These are phyloP conservation scores for Hylodesmum podocarpum DNA, from an alignment of 306 rosid genomes.

Conservation along the genomic window DNA sequence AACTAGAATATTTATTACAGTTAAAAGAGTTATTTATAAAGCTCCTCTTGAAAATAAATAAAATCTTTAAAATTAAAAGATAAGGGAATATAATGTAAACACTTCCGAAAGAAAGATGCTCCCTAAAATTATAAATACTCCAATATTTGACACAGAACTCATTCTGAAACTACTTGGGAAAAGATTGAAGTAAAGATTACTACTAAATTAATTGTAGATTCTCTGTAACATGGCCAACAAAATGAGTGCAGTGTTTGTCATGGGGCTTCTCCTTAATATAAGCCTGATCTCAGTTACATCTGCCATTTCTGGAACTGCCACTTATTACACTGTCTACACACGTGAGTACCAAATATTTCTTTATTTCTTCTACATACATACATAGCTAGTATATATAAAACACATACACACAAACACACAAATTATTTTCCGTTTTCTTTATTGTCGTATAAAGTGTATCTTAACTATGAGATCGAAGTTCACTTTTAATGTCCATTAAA, in stretches of 20 bases:
- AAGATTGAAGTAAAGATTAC: neutral
- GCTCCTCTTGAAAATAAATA: neutral
- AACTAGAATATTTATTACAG: neutral
- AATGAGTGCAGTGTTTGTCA: neutral
- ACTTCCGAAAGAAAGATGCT: neutral
- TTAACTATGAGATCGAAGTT: neutral
- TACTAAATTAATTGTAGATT: too few species aligned
- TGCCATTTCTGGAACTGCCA: conserved; percentile 38
- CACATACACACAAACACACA: too few species aligned
- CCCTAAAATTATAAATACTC: too few species aligned
- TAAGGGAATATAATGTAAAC: neutral
- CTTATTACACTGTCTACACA: conserved; percentile 20
- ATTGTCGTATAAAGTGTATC: neutral
- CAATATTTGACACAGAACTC: neutral
- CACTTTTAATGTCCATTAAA: too few species aligned
- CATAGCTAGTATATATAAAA: neutral
- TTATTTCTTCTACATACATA: neutral
- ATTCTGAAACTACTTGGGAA: neutral
- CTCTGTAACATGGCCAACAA: neutral
- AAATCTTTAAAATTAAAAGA: neutral
- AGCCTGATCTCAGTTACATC: conserved; percentile 25
- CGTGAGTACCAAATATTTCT: conserved; percentile 21
- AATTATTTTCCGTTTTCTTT: neutral
- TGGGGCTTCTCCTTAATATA: neutral
- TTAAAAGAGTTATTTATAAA: neutral